Conservation (phyloP, 345 rosid species). For the Heritiera fomes region DNA sequence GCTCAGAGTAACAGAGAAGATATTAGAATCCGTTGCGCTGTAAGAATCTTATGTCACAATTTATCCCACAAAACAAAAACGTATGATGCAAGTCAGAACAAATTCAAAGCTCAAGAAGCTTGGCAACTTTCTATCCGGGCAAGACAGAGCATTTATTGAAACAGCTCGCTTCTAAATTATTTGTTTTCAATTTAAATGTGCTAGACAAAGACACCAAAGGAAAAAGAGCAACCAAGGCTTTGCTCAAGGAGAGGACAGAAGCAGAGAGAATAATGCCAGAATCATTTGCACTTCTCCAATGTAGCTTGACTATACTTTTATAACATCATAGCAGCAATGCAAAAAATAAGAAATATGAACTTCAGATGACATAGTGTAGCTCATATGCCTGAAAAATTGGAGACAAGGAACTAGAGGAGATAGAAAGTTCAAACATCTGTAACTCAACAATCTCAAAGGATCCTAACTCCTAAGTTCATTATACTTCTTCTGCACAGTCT, state of each 20-base stretch:
- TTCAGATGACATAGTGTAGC: background rate
- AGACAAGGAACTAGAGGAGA: background rate
- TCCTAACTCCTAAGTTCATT: background rate
- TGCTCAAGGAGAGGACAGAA: background rate
- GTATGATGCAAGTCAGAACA: background rate
- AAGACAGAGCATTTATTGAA: background rate
- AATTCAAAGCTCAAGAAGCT: background rate
- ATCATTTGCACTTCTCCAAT: background rate
- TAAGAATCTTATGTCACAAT: background rate
- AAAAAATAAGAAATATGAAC: background rate
- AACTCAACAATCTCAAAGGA: background rate
- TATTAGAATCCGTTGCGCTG: background rate
- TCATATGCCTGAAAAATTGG: background rate
- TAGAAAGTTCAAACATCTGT: conserved; percentile 1
- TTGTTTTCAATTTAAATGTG: background rate
- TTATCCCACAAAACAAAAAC: background rate
- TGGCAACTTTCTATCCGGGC: background rate
- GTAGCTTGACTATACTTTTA: background rate
- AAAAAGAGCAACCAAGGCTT: background rate
- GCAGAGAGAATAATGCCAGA: background rate
- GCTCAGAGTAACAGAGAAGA: background rate
- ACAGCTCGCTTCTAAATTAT: background rate
- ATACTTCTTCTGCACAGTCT: background rate
- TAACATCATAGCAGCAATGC: background rate
- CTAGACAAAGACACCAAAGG: background rate